Evolutionary conservation across 257 asterid species (phyloP).

Genomic region (Capsicum chinense): DNA sequence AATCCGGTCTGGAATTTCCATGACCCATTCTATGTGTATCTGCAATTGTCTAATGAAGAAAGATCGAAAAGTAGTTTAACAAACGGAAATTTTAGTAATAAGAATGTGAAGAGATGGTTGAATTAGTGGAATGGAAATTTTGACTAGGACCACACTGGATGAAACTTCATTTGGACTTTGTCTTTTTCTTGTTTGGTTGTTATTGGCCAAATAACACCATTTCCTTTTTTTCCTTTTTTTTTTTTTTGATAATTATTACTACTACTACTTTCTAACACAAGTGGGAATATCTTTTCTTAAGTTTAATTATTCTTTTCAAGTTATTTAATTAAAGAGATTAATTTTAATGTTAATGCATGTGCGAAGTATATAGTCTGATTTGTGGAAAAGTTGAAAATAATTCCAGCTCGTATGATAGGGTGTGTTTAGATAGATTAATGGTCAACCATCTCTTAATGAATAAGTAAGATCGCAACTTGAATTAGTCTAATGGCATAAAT

Average conservation of each 20-base stretch:
- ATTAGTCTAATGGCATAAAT: not conserved
- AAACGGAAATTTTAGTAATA: not conserved
- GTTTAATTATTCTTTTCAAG: not conserved
- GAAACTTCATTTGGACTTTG: not conserved
- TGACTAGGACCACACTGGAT: constrained; percentile 7
- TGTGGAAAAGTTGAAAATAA: not conserved
- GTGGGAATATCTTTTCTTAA: not conserved
- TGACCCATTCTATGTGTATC: constrained; percentile 60
- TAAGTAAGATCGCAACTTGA: not conserved
- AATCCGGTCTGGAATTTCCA: constrained; percentile 53
- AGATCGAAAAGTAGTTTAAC: not conserved
- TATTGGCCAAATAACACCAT: not conserved
- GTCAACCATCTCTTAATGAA: not conserved
- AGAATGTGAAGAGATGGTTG: constrained; percentile 4
- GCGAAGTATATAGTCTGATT: not conserved
- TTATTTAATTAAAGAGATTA: not conserved
- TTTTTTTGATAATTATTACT: not conserved
- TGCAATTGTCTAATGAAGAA: not conserved
- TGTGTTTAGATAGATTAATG: not conserved
- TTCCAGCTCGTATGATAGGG: not conserved
- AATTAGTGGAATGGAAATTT: not conserved
- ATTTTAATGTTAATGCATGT: constrained; percentile 13
- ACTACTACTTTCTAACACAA: not conserved
- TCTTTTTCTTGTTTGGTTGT: not conserved
- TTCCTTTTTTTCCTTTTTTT: not conserved